phyloP scores from a whole-genome alignment of 2,329 filamentous ascomycete species.

The Stachybotrys echinatus region DNA sequence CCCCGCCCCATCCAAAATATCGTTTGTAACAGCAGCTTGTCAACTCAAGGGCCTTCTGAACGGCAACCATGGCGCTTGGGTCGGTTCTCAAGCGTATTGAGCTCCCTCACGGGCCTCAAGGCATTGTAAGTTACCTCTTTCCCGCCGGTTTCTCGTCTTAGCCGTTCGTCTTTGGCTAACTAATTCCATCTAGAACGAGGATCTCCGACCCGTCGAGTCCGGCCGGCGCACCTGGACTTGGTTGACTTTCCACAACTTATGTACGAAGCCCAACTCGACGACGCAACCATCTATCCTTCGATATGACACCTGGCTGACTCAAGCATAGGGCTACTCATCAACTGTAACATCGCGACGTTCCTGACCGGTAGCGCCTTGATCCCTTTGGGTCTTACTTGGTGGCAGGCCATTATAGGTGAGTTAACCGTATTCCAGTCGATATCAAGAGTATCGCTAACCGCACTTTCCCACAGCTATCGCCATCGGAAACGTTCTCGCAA shows the following conservation, averaged over 20 bases:
- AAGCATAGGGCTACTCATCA: slow-evolving; percentile 37
- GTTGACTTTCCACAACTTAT: slow-evolving; percentile 38
- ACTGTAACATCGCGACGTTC: slow-evolving; percentile 37
- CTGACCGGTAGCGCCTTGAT: slow-evolving; percentile 36
- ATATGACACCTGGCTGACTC: slow-evolving; percentile 2
- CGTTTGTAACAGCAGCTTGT: no score
- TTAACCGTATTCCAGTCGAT: background rate
- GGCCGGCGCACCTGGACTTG: slow-evolving; percentile 36
- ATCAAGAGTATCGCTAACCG: background rate
- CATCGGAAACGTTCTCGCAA: slow-evolving; percentile 32
- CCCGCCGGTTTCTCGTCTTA: no score
- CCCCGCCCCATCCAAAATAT: no score
- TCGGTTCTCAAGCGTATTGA: slow-evolving; percentile 16
- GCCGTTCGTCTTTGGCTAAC: no score
- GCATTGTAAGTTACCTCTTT: slow-evolving; percentile 24
- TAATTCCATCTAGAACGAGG: slow-evolving; percentile 33
- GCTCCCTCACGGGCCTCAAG: slow-evolving; percentile 24
- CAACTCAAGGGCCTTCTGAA: no score
- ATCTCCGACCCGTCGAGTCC: slow-evolving; percentile 41
- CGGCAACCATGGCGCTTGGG: slow-evolving; percentile 21
- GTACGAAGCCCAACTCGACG: slow-evolving; percentile 24
- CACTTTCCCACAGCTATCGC: slow-evolving; percentile 25
- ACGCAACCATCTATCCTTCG: no score
- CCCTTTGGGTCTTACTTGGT: slow-evolving; percentile 33
- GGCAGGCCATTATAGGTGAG: slow-evolving; percentile 35